Conservation (phyloP, 768 basidiomycete genomes). For the Boletus fagicola region DNA sequence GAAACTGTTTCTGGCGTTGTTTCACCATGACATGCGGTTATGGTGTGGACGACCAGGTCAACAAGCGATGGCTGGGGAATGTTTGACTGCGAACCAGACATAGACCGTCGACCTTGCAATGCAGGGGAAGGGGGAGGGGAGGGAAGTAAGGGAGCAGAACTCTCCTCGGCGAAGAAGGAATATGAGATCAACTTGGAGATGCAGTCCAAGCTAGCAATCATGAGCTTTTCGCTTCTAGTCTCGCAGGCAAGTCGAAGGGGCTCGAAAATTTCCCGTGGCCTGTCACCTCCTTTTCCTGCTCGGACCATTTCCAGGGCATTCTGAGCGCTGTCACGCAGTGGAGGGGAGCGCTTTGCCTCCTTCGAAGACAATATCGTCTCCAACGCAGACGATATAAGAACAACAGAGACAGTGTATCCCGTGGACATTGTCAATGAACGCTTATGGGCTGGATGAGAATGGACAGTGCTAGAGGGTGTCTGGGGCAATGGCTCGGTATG, state of each 20-base stretch:
- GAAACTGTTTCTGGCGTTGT: conserved; percentile 87
- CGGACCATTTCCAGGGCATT: conserved; percentile 81
- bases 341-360: conserved; percentile 79
- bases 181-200: conserved; percentile 97
- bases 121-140: conserved; percentile 80
- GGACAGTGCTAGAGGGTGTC: conserved; percentile 19
- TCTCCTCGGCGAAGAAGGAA: conserved; percentile 86
- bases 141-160: conserved; percentile 43
- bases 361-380: conserved; percentile 84
- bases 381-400: conserved; percentile 80
- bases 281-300: conserved; percentile 68
- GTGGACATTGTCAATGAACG: conserved; percentile 62
- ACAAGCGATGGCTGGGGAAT: conserved; percentile 74
- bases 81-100: conserved; percentile 46
- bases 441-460: conserved; percentile 39
- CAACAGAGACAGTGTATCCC: conserved; percentile 73
- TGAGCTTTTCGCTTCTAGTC: conserved; percentile 87
- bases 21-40: conserved; percentile 89
- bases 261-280: conserved; percentile 87
- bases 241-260: conserved; percentile 97
- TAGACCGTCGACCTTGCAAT: conserved; percentile 41
- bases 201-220: conserved; percentile 96
- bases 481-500: conserved; percentile 14
- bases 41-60: conserved; percentile 91
- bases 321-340: conserved; percentile 81